Evolutionary conservation across 805 yeast genomes (phyloP), one percentile per base, ranked within the genome.

Genomic region (Dipodascus albidus): DNA sequence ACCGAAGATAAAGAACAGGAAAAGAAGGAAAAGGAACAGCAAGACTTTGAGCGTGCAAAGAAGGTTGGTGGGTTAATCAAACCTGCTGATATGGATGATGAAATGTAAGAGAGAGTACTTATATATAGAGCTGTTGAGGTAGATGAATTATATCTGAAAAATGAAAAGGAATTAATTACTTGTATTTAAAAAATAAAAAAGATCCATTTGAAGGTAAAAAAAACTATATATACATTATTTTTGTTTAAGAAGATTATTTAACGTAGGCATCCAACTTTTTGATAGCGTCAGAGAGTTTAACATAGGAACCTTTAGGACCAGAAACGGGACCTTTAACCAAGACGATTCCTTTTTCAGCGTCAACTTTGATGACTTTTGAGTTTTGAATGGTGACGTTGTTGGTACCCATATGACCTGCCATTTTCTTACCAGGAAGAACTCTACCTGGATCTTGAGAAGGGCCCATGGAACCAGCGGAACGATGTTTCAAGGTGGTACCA

Each of bases 401-500:
- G 57, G 80, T 83, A 60, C 99, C 99, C 93, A 90, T 84, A 69
- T 87, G 86, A 59, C 99, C 99, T 38, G 98, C 95, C 99, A 93
- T 91, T 71, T 89, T 91, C 73, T 87, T 90, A 22, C 97, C 98
- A 15, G 97, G 98, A 57, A 89, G 74, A 52, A 89, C 87, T 74
- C 99, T 85, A 64, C 96, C 97, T 14, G 99, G 99, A 57, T 87
- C 85, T 60, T 93, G 95, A 64, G 87, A 86, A 68, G 84, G 88
- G 80, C 99, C 99, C 62, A 85, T 89, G 31, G 97, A 90, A 78
- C 99, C 99, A 63, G 95, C 96, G 54, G 89, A 82, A 77, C 99
- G 85, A 68, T 93, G 98, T 38, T 91, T 84, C 50, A 79, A 74
- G 24, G 99, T 87, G 23, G 87, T 90, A 85, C 99, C 99, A 69